These are phyloP conservation scores for Podosphaera fusca DNA, from an alignment of 2,329 filamentous ascomycete species.

Conservation along the genomic window DNA sequence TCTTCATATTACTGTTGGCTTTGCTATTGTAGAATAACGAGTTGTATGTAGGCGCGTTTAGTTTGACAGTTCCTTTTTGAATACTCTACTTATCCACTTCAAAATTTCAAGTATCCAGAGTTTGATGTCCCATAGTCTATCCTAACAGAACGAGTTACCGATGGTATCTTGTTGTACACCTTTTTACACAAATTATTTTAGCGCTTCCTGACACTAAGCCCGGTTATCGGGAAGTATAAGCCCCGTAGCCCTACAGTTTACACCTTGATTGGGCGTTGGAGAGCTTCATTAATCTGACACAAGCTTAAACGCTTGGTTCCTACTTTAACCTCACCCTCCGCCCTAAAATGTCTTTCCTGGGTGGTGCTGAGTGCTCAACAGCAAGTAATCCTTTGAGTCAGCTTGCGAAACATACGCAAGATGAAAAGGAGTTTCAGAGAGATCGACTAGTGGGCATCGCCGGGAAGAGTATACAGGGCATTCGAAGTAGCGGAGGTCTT, in stretches of 20 bases:
- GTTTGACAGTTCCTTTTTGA: too few species aligned
- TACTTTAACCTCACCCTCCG: neutral
- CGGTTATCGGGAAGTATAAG: too few species aligned
- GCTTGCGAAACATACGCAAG: conserved; percentile 90
- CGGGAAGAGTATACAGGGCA: conserved; percentile 47
- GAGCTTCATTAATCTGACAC: too few species aligned
- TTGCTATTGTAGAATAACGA: neutral
- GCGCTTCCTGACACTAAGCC: too few species aligned
- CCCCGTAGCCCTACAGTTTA: neutral
- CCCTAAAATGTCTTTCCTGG: conserved; percentile 67
- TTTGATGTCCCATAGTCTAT: too few species aligned
- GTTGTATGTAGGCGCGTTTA: too few species aligned
- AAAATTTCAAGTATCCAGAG: too few species aligned
- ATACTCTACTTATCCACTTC: too few species aligned
- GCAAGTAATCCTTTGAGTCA: conserved; percentile 89
- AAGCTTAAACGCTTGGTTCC: neutral
- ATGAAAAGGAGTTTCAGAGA: conserved; percentile 84
- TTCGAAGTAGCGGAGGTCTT: conserved; percentile 38
- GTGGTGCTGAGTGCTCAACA: conserved; percentile 89
- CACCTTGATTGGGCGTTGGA: too few species aligned
- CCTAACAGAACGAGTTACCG: too few species aligned
- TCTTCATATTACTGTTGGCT: neutral
- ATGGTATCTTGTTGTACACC: too few species aligned
- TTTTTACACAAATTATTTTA: too few species aligned
- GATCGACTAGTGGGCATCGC: conserved; percentile 67